Conservation (phyloP, 2,329 filamentous ascomycete species). For the Claviceps arundinis region DNA sequence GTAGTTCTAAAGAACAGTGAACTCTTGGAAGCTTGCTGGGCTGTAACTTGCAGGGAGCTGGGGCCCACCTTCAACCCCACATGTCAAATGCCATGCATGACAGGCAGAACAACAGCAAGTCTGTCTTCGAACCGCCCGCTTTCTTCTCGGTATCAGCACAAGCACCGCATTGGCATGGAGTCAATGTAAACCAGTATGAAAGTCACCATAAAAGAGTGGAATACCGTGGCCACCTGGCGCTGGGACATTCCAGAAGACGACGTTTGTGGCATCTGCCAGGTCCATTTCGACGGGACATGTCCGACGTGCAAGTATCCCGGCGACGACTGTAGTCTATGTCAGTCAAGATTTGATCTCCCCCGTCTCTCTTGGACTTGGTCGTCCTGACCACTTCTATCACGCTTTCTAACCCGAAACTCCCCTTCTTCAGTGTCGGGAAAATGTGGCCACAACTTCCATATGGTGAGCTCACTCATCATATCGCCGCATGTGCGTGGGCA, state of each 20-base stretch:
- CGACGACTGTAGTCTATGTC: conserved; percentile 85
- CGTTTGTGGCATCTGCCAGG: conserved; percentile 95
- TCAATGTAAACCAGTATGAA: conserved; percentile 50
- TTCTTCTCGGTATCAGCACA: neutral
- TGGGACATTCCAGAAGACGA: conserved; percentile 98
- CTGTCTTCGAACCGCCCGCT: neutral
- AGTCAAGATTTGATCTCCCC: conserved; percentile 20
- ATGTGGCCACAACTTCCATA: conserved; percentile 96
- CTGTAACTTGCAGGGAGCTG: conserved; percentile 1
- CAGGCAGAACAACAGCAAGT: neutral
- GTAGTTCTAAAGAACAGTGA: conserved; percentile 1
- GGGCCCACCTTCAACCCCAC: conserved; percentile 1
- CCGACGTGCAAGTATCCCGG: conserved; percentile 96
- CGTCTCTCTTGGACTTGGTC: neutral
- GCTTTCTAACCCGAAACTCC: neutral
- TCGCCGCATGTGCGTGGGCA: neutral
- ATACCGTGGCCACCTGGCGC: conserved; percentile 88
- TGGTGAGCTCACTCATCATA: conserved; percentile 45
- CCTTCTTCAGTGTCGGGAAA: conserved; percentile 68
- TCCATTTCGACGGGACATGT: conserved; percentile 95
- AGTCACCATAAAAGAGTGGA: conserved; percentile 86
- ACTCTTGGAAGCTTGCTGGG: neutral
- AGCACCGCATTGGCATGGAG: too few relatives aligned
- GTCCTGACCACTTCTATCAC: neutral
- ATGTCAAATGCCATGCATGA: conserved; percentile 2